Percentiles rank a stretch among this genome's conserved stretches.
Conservation (phyloP, 192 early-diverging fungal genomes). For the Entomortierella parvispora region DNA sequence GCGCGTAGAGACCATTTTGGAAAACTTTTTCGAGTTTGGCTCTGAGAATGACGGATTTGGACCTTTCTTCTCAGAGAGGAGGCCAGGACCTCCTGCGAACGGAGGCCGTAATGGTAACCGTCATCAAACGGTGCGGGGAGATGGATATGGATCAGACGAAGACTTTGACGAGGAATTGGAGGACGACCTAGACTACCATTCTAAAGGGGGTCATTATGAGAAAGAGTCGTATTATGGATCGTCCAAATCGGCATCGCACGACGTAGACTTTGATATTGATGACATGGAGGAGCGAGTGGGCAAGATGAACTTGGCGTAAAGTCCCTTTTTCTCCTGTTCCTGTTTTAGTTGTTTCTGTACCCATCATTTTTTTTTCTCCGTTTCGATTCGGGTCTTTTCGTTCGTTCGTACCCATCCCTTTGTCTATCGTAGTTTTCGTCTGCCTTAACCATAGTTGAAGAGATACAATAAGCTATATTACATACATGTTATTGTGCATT, state of each 20-base stretch:
- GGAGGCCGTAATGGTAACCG: too few species aligned
- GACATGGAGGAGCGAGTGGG: slow-evolving; percentile 48
- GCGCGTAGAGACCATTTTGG: slow-evolving; percentile 46
- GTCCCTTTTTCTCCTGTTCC: too few species aligned
- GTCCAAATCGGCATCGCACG: background rate
- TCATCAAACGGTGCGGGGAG: background rate
- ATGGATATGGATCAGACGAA: slow-evolving; percentile 29
- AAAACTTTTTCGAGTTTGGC: slow-evolving; percentile 54
- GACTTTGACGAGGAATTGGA: slow-evolving; percentile 32
- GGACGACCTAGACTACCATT: slow-evolving; percentile 41
- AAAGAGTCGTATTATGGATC: slow-evolving; percentile 8
- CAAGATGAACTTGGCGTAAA: slow-evolving; percentile 31
- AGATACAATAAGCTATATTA: too few species aligned
- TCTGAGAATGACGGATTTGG: slow-evolving; percentile 50
- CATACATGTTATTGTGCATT: too few species aligned
- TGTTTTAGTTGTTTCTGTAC: too few species aligned
- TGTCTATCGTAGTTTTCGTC: too few species aligned
- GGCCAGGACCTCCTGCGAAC: background rate
- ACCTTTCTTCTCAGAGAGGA: slow-evolving; percentile 41
- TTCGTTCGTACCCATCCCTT: too few species aligned
- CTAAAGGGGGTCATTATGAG: slow-evolving; percentile 28
- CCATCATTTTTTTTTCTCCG: too few species aligned
- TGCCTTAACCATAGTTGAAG: too few species aligned
- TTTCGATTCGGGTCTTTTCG: too few species aligned
- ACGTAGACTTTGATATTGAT: slow-evolving; percentile 47